Conservation (phyloP, 805 yeast genomes). For the Starmerella vaccinii region DNA sequence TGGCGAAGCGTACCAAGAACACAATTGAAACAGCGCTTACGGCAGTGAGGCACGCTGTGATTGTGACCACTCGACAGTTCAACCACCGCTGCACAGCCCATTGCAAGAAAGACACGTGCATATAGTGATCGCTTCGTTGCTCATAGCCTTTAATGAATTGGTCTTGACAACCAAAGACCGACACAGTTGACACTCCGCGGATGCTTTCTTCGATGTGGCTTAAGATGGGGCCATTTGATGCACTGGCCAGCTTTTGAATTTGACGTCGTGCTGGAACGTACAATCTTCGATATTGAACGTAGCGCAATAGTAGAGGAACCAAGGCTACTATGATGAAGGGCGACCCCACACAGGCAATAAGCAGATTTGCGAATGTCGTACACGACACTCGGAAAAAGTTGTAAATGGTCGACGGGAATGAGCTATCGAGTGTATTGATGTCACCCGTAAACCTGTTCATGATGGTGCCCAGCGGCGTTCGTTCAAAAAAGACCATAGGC, state of each 20-base stretch:
- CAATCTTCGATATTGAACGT: constrained; percentile 50
- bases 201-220: constrained; percentile 67
- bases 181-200: constrained; percentile 56
- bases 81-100: constrained; percentile 46
- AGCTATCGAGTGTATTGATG: constrained; percentile 70
- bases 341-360: constrained; percentile 68
- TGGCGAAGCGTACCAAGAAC: constrained; percentile 50
- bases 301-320: constrained; percentile 49
- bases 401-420: constrained; percentile 36
- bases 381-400: constrained; percentile 29
- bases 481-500: constrained; percentile 72
- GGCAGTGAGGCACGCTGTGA: constrained; percentile 71
- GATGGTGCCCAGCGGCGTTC: constrained; percentile 77
- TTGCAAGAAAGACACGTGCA: constrained; percentile 50
- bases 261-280: constrained; percentile 59
- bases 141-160: constrained; percentile 45
- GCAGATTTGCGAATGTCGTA: constrained; percentile 44
- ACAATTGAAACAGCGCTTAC: constrained; percentile 69
- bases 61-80: constrained; percentile 81
- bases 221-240: constrained; percentile 58
- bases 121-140: constrained; percentile 27
- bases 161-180: constrained; percentile 50
- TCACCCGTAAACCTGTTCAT: constrained; percentile 77
- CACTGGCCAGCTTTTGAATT: constrained; percentile 52
- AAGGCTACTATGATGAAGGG: constrained; percentile 69